Evolutionary conservation across 108 stramenopile genomes (phyloP), one percentile per base, ranked within the genome.

Genomic region (Epithemia pelagica): DNA sequence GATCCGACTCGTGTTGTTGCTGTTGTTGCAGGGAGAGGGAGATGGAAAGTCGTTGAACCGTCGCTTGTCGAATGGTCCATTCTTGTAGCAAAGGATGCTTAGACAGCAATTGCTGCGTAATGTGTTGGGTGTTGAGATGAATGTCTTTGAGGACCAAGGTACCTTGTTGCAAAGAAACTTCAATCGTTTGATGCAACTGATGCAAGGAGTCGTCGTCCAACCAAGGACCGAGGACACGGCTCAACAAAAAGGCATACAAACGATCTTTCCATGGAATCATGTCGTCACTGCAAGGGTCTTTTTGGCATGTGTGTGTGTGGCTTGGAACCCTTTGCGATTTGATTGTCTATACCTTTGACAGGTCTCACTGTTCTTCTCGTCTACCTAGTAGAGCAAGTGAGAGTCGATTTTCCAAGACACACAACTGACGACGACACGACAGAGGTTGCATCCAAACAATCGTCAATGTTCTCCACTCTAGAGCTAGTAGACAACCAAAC

Each of bases 131-230:
- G 74, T 87, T 77, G 22, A 92, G 65, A 30, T 71, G 65, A 31
- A 92, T 71, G 66, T 89, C 71, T 15, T 62, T 76, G 62, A 92
- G 65, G 15, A 75, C 71, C 58, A 85, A 70, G 54, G 55, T 74
- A 32, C 91, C 91, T 55, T 84, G 77, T 59, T 83, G 75, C 54
- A 87, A 68, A 24, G 88, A 87, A 28, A 92, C 77, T 26, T 89
- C 81, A 23, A 89, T 74, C 0, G 79, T 84, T 22, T 74, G 66
- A 52, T 82, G 84, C 1, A 92, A 74, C 63, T 86, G 67, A 21
- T 74, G 70, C 2, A 65, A 32, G 1, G 86, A 84, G 28, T 75
- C 54, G 37, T 65, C 52, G 27, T 86, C 77, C 10, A 92, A 73
- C 53, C 80, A 66, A 15, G 91, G 88, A 27, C 85, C 87, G 18